These are phyloP conservation scores for Hyaloscypha hepaticicola DNA, from an alignment of 495 filamentous ascomycete genomes.

Conservation along the genomic window DNA sequence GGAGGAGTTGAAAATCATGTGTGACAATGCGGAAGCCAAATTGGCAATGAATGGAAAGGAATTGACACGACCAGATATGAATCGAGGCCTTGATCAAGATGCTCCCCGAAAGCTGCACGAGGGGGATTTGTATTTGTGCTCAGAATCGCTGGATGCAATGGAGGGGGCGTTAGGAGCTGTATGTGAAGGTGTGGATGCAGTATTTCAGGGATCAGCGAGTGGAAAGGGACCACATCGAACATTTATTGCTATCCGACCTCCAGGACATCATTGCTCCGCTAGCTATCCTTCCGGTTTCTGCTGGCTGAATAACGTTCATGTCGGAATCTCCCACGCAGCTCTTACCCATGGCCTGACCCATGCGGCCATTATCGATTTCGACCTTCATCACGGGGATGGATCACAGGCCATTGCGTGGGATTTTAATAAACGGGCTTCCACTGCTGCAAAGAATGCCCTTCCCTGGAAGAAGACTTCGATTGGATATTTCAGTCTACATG, in stretches of 20 bases:
- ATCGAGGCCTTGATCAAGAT: conserved; percentile 46
- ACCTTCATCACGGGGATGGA: conserved; percentile 94
- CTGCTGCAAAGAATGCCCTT: conserved; percentile 61
- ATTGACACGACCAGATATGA: conserved; percentile 58
- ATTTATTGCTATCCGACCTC: conserved; percentile 80
- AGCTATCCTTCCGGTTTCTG: conserved; percentile 90
- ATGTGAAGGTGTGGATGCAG: conserved; percentile 84
- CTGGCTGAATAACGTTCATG: conserved; percentile 98
- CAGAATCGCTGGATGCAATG: conserved; percentile 80
- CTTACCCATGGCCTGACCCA: conserved; percentile 83
- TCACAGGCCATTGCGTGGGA: conserved; percentile 90
- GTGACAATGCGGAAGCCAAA: conserved; percentile 70
- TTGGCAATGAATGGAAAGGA: conserved; percentile 74
- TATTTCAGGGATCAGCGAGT: conserved; percentile 54
- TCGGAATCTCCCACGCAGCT: conserved; percentile 88
- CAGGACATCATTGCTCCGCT: conserved; percentile 92
- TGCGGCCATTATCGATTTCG: conserved; percentile 95
- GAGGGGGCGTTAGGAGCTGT: conserved; percentile 88
- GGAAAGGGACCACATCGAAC: conserved; percentile 62
- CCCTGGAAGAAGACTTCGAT: conserved; percentile 78
- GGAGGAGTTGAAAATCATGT: conserved; percentile 85
- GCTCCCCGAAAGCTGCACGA: conserved; percentile 60
- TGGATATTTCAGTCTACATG: conserved; percentile 94
- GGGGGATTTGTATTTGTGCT: conserved; percentile 86
- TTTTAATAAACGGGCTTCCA: conserved; percentile 64